Conservation (phyloP, 78 protist species). For the Dictyostelium purpureum region DNA sequence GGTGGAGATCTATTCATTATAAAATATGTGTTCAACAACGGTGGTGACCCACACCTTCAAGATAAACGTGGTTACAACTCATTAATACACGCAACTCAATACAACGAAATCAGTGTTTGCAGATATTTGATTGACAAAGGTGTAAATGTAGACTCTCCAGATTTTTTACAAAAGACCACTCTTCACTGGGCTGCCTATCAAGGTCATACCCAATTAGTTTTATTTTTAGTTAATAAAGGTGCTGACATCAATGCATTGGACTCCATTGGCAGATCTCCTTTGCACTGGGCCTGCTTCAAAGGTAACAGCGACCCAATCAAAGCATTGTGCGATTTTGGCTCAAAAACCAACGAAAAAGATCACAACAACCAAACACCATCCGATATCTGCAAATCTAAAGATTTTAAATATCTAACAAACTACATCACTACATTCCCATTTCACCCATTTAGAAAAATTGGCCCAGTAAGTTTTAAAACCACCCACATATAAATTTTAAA, state of each 20-base stretch:
- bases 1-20: constrained; percentile 67
- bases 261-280: constrained; percentile 60
- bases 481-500: too few species aligned
- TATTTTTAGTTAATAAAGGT: constrained; percentile 61
- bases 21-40: constrained; percentile 49
- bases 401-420: background rate
- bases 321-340: constrained; percentile 44
- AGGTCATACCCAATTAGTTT: constrained; percentile 57
- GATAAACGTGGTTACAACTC: constrained; percentile 79
- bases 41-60: constrained; percentile 37
- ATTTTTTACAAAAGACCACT: constrained; percentile 73
- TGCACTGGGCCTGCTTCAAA: constrained; percentile 71
- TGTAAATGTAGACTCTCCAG: constrained; percentile 45
- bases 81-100: constrained; percentile 65
- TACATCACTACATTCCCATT: background rate
- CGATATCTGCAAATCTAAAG: constrained; percentile 13
- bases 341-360: constrained; percentile 19
- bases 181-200: constrained; percentile 84
- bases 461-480: constrained; percentile 26
- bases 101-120: constrained; percentile 4
- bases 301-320: constrained; percentile 62
- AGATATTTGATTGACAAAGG: constrained; percentile 58
- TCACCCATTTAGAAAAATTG: constrained; percentile 49
- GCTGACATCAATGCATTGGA: constrained; percentile 54
- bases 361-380: constrained; percentile 14